Base-by-base conservation (phyloP, 2,329 filamentous ascomycete species). In the Stachybotrys elegans region DNA sequence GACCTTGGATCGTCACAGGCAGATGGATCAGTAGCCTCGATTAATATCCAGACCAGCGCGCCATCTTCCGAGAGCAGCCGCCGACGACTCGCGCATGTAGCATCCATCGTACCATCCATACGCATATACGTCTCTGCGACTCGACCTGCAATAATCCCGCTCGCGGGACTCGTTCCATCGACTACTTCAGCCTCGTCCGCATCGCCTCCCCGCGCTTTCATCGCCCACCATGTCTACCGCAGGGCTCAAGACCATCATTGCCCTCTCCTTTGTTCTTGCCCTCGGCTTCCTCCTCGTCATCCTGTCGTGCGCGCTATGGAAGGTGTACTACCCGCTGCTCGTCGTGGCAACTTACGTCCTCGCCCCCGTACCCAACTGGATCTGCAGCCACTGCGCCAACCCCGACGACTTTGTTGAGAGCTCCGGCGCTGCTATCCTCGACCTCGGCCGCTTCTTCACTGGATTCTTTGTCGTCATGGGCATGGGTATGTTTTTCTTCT, bases 211-310 rank as follows among this genome's bases (percentile, higher is more conserved):
- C 35, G 16, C 45, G 31, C 37, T 17, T n/a, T 17, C 35, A 36
- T 38, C 47, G 49, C 53, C 61, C 70, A 75, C 58, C 51, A 81
- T 81, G 78, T 67, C 77, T 72, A 80, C 88, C 75, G 90, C 93
- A 58, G 93, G 93, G 65, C 84, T 98, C 62, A 97, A 96, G 74
- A 98, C 93, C 56, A 98, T 98, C 71, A 98, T 98, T 69, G 89
- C 88, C 53, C 87, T 98, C 57, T 97, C 93, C 64, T 98, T 98
- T 72, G 93, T 98, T 65, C 89, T 98, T 54, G 93, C 93, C 57
- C 93, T 98, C 59, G 93, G 93, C 58, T 98, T 98, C 73, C 88
- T 98, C 59, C 89, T 98, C 56, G 93, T 97, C 57, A 98, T 98
- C 69, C 87, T 98, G 59, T 96, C 91, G 51, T 95, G 91, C 64